Conservation (phyloP, 495 filamentous ascomycete species). For the Darksidea phi region DNA sequence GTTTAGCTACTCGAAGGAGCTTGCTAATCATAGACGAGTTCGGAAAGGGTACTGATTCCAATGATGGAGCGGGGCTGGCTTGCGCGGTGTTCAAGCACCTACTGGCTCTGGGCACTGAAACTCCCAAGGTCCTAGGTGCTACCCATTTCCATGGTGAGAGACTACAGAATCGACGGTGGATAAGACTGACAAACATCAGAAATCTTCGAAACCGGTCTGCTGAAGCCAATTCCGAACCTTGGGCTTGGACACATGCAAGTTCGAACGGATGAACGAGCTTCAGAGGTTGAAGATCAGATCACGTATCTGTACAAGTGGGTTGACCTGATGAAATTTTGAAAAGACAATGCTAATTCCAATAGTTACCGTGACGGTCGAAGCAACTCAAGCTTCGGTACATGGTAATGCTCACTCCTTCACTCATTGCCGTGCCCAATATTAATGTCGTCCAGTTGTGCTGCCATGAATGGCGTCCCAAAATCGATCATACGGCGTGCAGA, state of each 20-base stretch:
- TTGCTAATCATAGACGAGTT: conserved; percentile 92
- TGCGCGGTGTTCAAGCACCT: conserved; percentile 79
- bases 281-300: conserved; percentile 66
- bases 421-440: background rate
- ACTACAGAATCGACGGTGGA: too few relatives aligned
- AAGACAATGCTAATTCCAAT: background rate
- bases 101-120: conserved; percentile 55
- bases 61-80: conserved; percentile 83
- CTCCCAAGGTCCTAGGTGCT: conserved; percentile 79
- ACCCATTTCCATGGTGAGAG: conserved; percentile 77
- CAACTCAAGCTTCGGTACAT: conserved; percentile 78
- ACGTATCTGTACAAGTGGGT: conserved; percentile 78
- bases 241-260: conserved; percentile 86
- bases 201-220: conserved; percentile 74
- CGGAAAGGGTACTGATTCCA: conserved; percentile 84
- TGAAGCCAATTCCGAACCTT: conserved; percentile 58
- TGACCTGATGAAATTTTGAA: background rate
- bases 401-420: conserved; percentile 42
- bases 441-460: conserved; percentile 59
- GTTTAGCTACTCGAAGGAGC: conserved; percentile 72
- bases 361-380: conserved; percentile 64
- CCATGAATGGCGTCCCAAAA: conserved; percentile 74
- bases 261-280: conserved; percentile 61
- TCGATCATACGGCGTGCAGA: conserved; percentile 75
- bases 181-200: conserved; percentile 47